phyloP scores from a whole-genome alignment of 208 protist genomes.

The Crithidia expoeki region DNA sequence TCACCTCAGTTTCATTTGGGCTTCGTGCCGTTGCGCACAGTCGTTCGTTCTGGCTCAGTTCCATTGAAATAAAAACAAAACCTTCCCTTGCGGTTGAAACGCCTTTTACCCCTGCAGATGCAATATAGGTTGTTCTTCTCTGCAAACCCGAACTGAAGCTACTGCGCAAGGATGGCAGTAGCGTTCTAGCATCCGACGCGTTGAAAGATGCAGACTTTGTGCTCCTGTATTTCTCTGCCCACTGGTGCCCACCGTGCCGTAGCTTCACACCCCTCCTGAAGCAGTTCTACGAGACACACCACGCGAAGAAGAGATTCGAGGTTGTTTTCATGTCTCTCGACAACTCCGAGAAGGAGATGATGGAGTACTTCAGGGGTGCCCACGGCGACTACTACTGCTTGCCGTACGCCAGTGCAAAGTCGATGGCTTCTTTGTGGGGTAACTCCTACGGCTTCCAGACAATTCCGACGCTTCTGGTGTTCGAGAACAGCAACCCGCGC shows the following conservation, averaged over 20 bases:
- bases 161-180: slow-evolving; percentile 48
- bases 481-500: slow-evolving; percentile 35
- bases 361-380: slow-evolving; percentile 41
- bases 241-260: slow-evolving; percentile 89
- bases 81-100: too few species aligned
- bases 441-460: slow-evolving; percentile 34
- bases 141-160: slow-evolving; percentile 28
- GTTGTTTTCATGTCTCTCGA: slow-evolving; percentile 62
- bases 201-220: slow-evolving; percentile 50
- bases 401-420: slow-evolving; percentile 29
- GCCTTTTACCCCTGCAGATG: too few species aligned
- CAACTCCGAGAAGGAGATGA: slow-evolving; percentile 40
- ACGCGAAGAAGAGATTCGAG: slow-evolving; percentile 56
- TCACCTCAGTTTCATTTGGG: too few species aligned
- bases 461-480: slow-evolving; percentile 48
- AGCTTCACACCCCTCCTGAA: slow-evolving; percentile 77
- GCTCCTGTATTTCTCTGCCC: slow-evolving; percentile 84
- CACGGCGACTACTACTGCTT: slow-evolving; percentile 52
- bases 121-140: too few species aligned
- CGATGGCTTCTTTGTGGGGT: slow-evolving; percentile 22
- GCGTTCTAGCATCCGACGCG: slow-evolving; percentile 16
- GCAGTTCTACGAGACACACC: slow-evolving; percentile 63
- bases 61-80: too few species aligned
- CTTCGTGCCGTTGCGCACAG: too few species aligned
- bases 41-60: too few species aligned